Evolutionary conservation across 179 eudicot species (phyloP).

Genomic region (Patellifolia procumbens): DNA sequence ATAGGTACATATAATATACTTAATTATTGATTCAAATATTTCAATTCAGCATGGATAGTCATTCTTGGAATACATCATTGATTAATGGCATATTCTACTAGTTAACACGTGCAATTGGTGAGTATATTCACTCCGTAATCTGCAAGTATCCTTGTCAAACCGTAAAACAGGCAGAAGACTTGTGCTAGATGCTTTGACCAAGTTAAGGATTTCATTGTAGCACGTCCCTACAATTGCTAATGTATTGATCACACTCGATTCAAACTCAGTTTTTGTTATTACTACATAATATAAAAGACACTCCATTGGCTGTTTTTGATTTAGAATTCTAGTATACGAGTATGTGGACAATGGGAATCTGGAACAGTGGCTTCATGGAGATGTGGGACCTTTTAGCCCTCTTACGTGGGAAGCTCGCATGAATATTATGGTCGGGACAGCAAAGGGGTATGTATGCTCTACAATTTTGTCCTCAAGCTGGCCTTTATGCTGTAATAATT

Average conservation of each 20-base stretch:
- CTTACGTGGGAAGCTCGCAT: slow-evolving; percentile 67
- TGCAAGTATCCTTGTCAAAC: too few species aligned
- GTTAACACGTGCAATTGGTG: too few species aligned
- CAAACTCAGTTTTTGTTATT: background rate
- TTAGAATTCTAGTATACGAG: slow-evolving; percentile 74
- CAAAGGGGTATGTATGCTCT: slow-evolving; percentile 51
- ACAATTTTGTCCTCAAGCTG: background rate
- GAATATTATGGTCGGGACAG: slow-evolving; percentile 60
- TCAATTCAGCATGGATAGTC: too few species aligned
- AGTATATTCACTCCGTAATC: too few species aligned
- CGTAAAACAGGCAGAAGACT: too few species aligned
- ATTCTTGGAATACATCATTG: too few species aligned
- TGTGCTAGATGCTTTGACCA: background rate
- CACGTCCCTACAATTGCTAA: background rate
- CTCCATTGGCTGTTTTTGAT: background rate
- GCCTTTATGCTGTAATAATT: background rate
- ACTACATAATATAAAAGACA: background rate
- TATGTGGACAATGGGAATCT: slow-evolving; percentile 69
- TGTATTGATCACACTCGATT: background rate
- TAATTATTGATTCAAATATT: background rate
- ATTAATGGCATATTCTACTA: too few species aligned
- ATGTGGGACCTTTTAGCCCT: slow-evolving; percentile 69
- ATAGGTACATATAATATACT: slow-evolving; percentile 21
- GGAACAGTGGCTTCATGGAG: slow-evolving; percentile 80
- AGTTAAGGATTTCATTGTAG: background rate